Evolutionary conservation across 2,329 filamentous ascomycete species (phyloP), one percentile per base, ranked within the genome.

Genomic region (Ophiocordyceps camponoti-floridani): DNA sequence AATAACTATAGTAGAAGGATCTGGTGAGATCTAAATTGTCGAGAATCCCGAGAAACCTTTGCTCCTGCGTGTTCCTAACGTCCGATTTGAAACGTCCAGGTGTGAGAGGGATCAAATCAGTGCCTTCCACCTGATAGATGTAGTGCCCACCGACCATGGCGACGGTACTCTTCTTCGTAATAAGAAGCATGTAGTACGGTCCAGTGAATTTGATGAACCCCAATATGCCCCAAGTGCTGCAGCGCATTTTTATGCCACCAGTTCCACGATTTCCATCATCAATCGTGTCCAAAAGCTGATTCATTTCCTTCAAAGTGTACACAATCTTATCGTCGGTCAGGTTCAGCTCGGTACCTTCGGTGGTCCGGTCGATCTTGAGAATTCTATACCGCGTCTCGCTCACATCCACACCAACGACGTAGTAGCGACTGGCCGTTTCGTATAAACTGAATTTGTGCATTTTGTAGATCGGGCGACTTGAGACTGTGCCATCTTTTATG

Each of bases 371-470:
- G 53, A 98, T 93, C 62, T 96, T 95, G 57, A 98, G 66, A 46
- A 98, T 86, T 44, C 88, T 79, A 61, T 91, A 96, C 26, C 83
- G 78, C 54, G 77, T 82, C 60, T 96, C 91, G 52, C 86, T 80
- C 46, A 94, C 77, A 58, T 98, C 91, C 44, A 84, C 83, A 13
- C 91, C 91, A 16, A 96, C 86, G 50, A 98, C 82, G 60, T 95
- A 98, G 62, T 91, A 98, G 44, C 86, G 77, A 45, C 81, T 86
- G 12, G 85, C 84, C 3, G 91, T 98, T 66, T 98, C 91, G 62
- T 98, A 96, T 19, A 98, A 67, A n/a, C 84, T 91, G 62, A 94
- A 96, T 56, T 91, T 93, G 67, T 95, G 87, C 86, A 98, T 94
- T 58, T 73, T 75, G 61, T 73, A 71, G 41, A 69, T 60, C 12